A percentile compares a stretch with the other conserved stretches of the same genome.
Conservation (phyloP, 208 protist species). For the Leishmania tropica region DNA sequence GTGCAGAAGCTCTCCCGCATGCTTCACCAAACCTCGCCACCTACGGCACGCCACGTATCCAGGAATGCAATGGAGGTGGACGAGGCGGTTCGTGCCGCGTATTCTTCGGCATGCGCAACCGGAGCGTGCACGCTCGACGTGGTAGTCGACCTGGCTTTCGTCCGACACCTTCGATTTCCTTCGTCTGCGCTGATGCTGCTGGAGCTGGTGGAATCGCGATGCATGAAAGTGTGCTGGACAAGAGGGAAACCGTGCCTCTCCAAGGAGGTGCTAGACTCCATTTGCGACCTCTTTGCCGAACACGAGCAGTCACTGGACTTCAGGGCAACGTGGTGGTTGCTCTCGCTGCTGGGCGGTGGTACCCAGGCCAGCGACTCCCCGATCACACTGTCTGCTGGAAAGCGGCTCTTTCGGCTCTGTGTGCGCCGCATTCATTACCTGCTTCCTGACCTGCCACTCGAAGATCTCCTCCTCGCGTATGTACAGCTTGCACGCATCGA, state of each 20-base stretch:
- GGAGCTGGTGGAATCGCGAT: slow-evolving; percentile 26
- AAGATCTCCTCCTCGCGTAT: slow-evolving; percentile 48
- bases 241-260: slow-evolving; percentile 4
- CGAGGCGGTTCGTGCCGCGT: slow-evolving; percentile 28
- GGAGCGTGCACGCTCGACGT: slow-evolving; percentile 16
- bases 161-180: slow-evolving; percentile 18
- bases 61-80: not conserved
- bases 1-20: slow-evolving; percentile 41
- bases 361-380: not conserved
- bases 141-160: slow-evolving; percentile 15
- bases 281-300: slow-evolving; percentile 21
- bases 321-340: slow-evolving; percentile 49
- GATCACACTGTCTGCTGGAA: slow-evolving; percentile 17
- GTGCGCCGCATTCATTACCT: slow-evolving; percentile 53
- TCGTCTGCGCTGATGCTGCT: slow-evolving; percentile 36
- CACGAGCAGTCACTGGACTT: slow-evolving; percentile 32
- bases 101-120: slow-evolving; percentile 24
- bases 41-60: not conserved
- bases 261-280: slow-evolving; percentile 24
- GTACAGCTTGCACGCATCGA: slow-evolving; percentile 25
- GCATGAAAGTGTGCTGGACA: slow-evolving; percentile 14
- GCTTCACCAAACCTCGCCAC: slow-evolving; percentile 13
- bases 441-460: slow-evolving; percentile 36
- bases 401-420: slow-evolving; percentile 47
- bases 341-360: slow-evolving; percentile 31